Percentiles rank a stretch among this genome's conserved stretches.
Evolutionary conservation across 1,284 basidiomycete genomes (phyloP).

Genomic region (Trametes hirsuta): DNA sequence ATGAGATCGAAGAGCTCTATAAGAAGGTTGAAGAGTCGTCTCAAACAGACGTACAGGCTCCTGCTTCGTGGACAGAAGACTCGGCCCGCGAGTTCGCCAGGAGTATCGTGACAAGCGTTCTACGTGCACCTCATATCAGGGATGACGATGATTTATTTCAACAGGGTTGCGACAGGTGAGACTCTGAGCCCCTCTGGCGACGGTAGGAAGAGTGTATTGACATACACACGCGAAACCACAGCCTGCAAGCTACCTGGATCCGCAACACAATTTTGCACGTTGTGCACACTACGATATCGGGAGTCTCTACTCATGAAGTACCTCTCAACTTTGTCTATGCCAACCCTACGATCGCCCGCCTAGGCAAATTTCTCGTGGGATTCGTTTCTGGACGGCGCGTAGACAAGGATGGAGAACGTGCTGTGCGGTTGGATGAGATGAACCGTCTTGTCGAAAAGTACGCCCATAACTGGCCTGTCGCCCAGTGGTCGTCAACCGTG

Average conservation of each 20-base stretch:
- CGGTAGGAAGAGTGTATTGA: not conserved
- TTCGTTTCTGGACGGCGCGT: conserved; percentile 12
- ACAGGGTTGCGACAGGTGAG: conserved; percentile 41
- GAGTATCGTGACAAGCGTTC: conserved; percentile 30
- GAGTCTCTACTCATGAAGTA: conserved; percentile 22
- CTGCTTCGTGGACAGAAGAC: conserved; percentile 30
- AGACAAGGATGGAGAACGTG: conserved; percentile 14
- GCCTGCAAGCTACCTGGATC: conserved; percentile 42
- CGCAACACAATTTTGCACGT: conserved; percentile 37
- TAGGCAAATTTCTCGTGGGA: conserved; percentile 24
- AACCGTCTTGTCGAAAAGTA: conserved; percentile 35
- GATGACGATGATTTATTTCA: conserved; percentile 34
- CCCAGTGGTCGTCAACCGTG: not conserved
- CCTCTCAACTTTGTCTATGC: conserved; percentile 38
- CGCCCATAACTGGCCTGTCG: conserved; percentile 10
- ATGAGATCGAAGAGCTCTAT: conserved; percentile 37
- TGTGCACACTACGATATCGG: conserved; percentile 28
- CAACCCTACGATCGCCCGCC: conserved; percentile 32
- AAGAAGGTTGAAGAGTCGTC: conserved; percentile 31
- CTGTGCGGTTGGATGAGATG: conserved; percentile 12
- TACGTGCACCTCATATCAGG: conserved; percentile 14
- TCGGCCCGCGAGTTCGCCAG: conserved; percentile 30
- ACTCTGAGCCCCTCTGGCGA: not conserved
- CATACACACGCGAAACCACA: conserved; percentile 4
- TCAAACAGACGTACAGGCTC: conserved; percentile 23